Percentiles rank a stretch among this genome's conserved stretches.
Conservation (phyloP, 2,329 filamentous ascomycete genomes). For the Verticillium nubilum region DNA sequence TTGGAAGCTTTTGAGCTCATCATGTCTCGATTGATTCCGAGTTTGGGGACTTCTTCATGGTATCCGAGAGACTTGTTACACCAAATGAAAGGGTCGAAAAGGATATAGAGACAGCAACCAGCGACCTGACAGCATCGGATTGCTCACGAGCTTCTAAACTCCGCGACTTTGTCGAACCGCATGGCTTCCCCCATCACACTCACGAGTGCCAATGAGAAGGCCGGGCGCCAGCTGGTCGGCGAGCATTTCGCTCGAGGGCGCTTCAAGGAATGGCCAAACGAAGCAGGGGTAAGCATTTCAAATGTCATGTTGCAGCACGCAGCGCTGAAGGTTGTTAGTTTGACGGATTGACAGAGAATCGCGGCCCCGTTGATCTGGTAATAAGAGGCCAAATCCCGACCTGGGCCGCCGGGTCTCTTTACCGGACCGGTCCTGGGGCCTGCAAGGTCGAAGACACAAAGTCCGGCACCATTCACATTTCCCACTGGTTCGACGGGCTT, state of each 20-base stretch:
- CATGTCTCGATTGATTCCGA: too few relatives aligned
- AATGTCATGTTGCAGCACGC: neutral
- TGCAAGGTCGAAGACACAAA: conserved; percentile 54
- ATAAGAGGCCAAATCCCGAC: conserved; percentile 63
- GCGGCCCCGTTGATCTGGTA: conserved; percentile 55
- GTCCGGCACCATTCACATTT: conserved; percentile 52
- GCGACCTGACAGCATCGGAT: too few relatives aligned
- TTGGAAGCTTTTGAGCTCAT: too few relatives aligned
- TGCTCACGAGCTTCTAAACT: too few relatives aligned
- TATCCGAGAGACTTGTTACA: too few relatives aligned
- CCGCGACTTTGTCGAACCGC: neutral
- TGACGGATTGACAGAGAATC: conserved; percentile 61
- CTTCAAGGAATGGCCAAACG: conserved; percentile 38
- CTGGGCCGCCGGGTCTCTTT: conserved; percentile 67
- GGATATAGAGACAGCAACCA: too few relatives aligned
- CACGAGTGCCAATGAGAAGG: neutral
- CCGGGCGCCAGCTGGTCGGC: neutral
- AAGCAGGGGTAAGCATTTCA: conserved; percentile 35
- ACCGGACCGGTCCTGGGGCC: conserved; percentile 67
- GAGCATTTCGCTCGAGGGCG: neutral
- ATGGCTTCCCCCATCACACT: neutral
- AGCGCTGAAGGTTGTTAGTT: conserved; percentile 42
- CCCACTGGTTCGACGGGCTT: conserved; percentile 80
- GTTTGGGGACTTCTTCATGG: too few relatives aligned
- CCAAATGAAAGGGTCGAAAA: too few relatives aligned